phyloP scores from a whole-genome alignment of 352 stramenopile species.

The Phytophthora fragariaefolia region DNA sequence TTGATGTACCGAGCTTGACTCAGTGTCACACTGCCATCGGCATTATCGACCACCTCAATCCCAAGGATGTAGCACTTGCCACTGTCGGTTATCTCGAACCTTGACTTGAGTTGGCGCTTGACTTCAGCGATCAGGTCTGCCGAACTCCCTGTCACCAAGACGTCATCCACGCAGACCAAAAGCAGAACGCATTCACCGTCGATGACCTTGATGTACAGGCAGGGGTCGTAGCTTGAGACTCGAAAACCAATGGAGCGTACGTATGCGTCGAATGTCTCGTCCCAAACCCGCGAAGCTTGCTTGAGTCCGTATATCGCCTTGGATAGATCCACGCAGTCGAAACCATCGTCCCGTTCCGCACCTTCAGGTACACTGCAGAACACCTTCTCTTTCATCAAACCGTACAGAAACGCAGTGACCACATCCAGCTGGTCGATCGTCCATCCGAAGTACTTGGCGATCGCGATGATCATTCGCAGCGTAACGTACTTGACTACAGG shows the following conservation, averaged over 20 bases:
- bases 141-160: conserved; percentile 20
- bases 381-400: conserved; percentile 6
- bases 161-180: conserved; percentile 19
- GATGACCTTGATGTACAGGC: conserved; percentile 23
- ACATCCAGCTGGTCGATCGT: conserved; percentile 25
- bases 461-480: too few relatives aligned
- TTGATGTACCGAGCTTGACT: too few relatives aligned
- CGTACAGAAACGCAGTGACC: conserved; percentile 14
- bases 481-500: too few relatives aligned
- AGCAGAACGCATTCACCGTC: conserved; percentile 14
- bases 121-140: background rate
- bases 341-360: conserved; percentile 3
- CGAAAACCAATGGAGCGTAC: too few relatives aligned
- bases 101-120: conserved; percentile 29
- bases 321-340: conserved; percentile 10
- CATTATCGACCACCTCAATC: too few relatives aligned
- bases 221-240: conserved; percentile 7
- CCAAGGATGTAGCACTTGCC: conserved; percentile 21
- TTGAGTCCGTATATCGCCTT: too few relatives aligned
- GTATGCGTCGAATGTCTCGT: too few relatives aligned
- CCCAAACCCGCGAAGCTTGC: too few relatives aligned
- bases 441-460: conserved; percentile 13
- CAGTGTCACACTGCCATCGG: too few relatives aligned
- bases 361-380: conserved; percentile 3
- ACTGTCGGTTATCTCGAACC: too few relatives aligned